phyloP scores from a whole-genome alignment of 768 basidiomycete genomes.

The Psilocybe subaeruginosa region DNA sequence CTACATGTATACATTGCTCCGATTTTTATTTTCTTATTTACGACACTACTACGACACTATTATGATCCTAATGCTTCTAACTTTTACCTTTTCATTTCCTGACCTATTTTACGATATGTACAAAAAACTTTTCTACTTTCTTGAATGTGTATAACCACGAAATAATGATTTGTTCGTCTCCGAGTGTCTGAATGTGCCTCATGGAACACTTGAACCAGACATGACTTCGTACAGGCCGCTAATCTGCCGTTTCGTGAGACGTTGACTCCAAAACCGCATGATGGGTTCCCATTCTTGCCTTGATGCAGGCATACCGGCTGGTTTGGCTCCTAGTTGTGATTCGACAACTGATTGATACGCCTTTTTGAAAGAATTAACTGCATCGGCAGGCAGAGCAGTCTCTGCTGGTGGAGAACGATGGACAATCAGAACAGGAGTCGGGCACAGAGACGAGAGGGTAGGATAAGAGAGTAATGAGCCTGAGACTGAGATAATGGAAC shows the following conservation, averaged over 20 bases:
- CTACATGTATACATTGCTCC: neutral
- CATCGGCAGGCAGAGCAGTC: slow-evolving; percentile 43
- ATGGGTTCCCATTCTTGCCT: slow-evolving; percentile 81
- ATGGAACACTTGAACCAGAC: slow-evolving; percentile 33
- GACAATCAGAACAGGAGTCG: slow-evolving; percentile 66
- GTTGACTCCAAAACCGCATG: slow-evolving; percentile 87
- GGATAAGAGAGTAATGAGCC: slow-evolving; percentile 84
- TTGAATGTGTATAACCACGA: neutral
- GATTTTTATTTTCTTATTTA: neutral
- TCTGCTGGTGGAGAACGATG: slow-evolving; percentile 54
- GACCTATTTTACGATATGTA: neutral
- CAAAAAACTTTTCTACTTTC: neutral
- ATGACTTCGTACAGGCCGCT: slow-evolving; percentile 75
- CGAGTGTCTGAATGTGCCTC: neutral
- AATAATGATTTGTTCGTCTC: neutral
- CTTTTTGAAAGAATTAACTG: slow-evolving; percentile 57
- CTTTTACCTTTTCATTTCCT: neutral
- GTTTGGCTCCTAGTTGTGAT: slow-evolving; percentile 44
- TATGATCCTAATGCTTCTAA: neutral
- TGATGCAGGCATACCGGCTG: slow-evolving; percentile 73
- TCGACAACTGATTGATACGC: slow-evolving; percentile 58
- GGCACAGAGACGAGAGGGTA: slow-evolving; percentile 50
- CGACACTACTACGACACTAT: slow-evolving; percentile 2
- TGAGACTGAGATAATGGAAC: slow-evolving; percentile 67
- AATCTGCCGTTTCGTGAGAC: slow-evolving; percentile 54